Evolutionary conservation across 1,284 basidiomycete species (phyloP), one percentile per base, ranked within the genome.

Genomic region (Marasmius sp.): DNA sequence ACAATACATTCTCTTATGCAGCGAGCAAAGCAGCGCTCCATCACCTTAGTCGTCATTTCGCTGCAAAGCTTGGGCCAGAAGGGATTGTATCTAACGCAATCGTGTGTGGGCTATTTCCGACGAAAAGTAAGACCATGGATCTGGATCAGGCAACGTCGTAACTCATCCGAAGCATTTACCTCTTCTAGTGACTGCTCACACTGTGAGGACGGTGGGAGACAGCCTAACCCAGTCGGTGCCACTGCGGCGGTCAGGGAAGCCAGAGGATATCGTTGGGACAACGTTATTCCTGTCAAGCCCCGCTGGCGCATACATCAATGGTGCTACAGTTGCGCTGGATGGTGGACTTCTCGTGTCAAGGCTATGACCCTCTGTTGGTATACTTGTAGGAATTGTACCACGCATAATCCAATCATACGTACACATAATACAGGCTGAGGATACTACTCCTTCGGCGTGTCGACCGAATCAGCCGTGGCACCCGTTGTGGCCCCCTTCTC

Each of bases 1-100:
- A 85, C 61, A 85, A 89, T 68, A 90, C 88, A 0, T 91, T 87
- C 66, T 86, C 88, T 1, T 91, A 91, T 70, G 83, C 85, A 33
- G 81, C 87, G 1, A 85, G 85, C 34, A 92, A 92, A 70, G 84
- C 85, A 5, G 85, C 77, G 1, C 73, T 85, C 59, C 83, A 86
- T 69, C 88, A 89, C 60, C 75, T 91, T 50, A 87, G 86, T 61
- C 77, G 83, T 20, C 83, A 87, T 65, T 76, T 91, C 33, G 89
- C 85, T 0, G 81, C 81, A 16, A 75, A 85, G 12, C 79, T 91
- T 11, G 88, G 87, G 0, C 75, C 72, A 57, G 85, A 88, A 61
- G 81, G 83, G 1, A 85, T 91, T 65, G 83, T 84, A 16, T 85
- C 86, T 70, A 91, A 91, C 70, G 85, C 86, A 6, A 84, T 91